Evolutionary conservation across 1,139 yeast species (phyloP).

Genomic region (Kodamaea anthophila): DNA sequence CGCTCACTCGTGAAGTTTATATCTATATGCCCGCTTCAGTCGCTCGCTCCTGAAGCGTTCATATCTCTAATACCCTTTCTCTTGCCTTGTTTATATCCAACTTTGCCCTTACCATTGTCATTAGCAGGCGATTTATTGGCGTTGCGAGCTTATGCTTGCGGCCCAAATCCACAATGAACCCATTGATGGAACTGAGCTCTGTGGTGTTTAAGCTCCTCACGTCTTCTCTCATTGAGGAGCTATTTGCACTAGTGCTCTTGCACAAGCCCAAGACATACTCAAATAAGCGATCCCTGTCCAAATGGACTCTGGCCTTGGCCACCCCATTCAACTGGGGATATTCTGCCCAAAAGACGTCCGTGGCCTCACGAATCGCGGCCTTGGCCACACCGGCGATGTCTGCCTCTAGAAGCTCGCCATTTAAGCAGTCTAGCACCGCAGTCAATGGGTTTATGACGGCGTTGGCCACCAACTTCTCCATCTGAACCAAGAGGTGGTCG

Average conservation of each 20-base stretch:
- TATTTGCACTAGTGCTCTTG: slow-evolving; percentile 48
- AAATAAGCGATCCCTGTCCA: slow-evolving; percentile 41
- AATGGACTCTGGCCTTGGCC: slow-evolving; percentile 30
- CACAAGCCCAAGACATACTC: slow-evolving; percentile 44
- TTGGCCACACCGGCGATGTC: slow-evolving; percentile 26
- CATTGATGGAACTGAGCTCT: slow-evolving; percentile 78
- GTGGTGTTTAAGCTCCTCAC: slow-evolving; percentile 53
- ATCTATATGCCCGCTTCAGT: no score
- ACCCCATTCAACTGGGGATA: slow-evolving; percentile 24
- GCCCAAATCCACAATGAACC: slow-evolving; percentile 57
- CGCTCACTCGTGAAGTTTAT: no score
- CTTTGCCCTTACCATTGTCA: slow-evolving; percentile 43
- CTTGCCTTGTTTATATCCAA: slow-evolving; percentile 26
- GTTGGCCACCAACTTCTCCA: slow-evolving; percentile 70
- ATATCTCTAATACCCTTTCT: slow-evolving; percentile 17
- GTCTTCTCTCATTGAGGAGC: slow-evolving; percentile 88
- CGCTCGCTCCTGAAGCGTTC: no score
- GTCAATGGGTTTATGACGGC: slow-evolving; percentile 74
- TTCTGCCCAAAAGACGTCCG: slow-evolving; percentile 32
- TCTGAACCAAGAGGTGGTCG: slow-evolving; percentile 58
- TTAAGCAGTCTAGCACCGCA: slow-evolving; percentile 59
- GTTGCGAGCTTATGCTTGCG: slow-evolving; percentile 31
- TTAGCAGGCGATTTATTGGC: slow-evolving; percentile 42
- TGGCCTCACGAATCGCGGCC: slow-evolving; percentile 42
- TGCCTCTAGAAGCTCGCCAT: slow-evolving; percentile 57